Percentiles rank a stretch among this genome's conserved stretches.
phyloP scores from a whole-genome alignment of 2,329 filamentous ascomycete genomes.

The Metarhizium anisopliae region DNA sequence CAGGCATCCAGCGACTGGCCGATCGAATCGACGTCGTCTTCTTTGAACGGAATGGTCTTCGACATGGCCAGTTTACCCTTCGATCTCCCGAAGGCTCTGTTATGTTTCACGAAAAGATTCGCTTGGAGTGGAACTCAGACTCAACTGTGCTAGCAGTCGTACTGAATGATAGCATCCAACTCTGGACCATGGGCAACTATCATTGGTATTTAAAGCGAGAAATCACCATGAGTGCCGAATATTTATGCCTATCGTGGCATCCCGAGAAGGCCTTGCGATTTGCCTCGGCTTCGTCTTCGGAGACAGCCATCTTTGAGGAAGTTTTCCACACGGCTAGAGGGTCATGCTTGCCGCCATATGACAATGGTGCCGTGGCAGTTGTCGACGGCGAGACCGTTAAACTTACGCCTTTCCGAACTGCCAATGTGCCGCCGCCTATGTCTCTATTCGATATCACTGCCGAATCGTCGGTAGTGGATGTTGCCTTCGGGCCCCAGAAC shows the following conservation, averaged over 20 bases:
- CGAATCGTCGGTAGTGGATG: constrained; percentile 58
- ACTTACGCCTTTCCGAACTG: constrained; percentile 73
- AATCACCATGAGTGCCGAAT: constrained; percentile 37
- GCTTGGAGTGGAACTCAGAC: constrained; percentile 80
- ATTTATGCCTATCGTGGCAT: constrained; percentile 59
- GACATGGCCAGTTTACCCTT: constrained; percentile 90
- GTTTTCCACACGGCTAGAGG: constrained; percentile 60
- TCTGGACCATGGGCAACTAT: constrained; percentile 97
- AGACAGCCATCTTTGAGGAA: constrained; percentile 55
- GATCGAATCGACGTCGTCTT: constrained; percentile 77
- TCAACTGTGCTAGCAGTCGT: constrained; percentile 84
- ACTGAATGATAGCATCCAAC: constrained; percentile 65
- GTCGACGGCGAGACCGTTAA: constrained; percentile 76
- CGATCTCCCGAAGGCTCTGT: constrained; percentile 52
- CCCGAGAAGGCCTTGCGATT: constrained; percentile 72
- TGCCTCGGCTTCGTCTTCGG: constrained; percentile 40
- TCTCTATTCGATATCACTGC: constrained; percentile 64
- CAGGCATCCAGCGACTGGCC: constrained; percentile 66
- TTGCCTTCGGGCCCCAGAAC: constrained; percentile 60
- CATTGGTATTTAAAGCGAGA: constrained; percentile 98
- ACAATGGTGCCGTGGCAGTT: constrained; percentile 72
- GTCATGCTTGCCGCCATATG: constrained; percentile 59
- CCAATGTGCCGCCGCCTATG: constrained; percentile 91
- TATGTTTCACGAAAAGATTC: constrained; percentile 47
- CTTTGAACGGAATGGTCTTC: constrained; percentile 92